These are phyloP conservation scores for Phytophthora pseudosyringae DNA, from an alignment of 352 stramenopile genomes.

Conservation along the genomic window DNA sequence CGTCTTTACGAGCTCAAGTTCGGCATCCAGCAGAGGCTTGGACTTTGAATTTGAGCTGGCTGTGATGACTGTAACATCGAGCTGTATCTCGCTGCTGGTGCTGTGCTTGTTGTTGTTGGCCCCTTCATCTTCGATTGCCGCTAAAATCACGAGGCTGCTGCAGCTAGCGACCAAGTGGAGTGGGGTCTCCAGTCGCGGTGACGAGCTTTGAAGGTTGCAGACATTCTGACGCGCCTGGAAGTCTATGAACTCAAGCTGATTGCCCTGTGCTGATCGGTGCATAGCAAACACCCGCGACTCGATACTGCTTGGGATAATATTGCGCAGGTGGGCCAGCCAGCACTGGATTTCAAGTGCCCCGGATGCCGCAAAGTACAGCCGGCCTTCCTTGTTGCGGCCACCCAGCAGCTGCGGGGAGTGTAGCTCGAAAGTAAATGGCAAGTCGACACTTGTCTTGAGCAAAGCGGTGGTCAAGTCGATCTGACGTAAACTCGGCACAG, in stretches of 20 bases:
- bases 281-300: conserved; percentile 83
- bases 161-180: conserved; percentile 73
- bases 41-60: conserved; percentile 26
- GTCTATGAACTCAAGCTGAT: conserved; percentile 69
- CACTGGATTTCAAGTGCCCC: conserved; percentile 89
- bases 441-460: conserved; percentile 83
- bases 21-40: conserved; percentile 46
- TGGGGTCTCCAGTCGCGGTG: conserved; percentile 48
- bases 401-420: conserved; percentile 88
- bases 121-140: conserved; percentile 22
- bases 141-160: conserved; percentile 37
- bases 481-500: conserved; percentile 46
- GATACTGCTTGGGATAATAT: conserved; percentile 76
- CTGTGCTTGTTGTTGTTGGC: conserved; percentile 33
- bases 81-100: conserved; percentile 23
- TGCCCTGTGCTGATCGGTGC: conserved; percentile 67
- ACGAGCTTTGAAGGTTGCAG: conserved; percentile 44
- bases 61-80: conserved; percentile 27
- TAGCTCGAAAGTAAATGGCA: conserved; percentile 89
- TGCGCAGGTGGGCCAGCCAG: conserved; percentile 88
- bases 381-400: conserved; percentile 87
- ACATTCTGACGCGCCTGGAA: conserved; percentile 56
- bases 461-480: conserved; percentile 72
- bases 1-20: conserved; percentile 66
- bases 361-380: conserved; percentile 87